These are phyloP conservation scores for Wickerhamomyces silvicola DNA, from an alignment of 805 yeast species.

Conservation along the genomic window DNA sequence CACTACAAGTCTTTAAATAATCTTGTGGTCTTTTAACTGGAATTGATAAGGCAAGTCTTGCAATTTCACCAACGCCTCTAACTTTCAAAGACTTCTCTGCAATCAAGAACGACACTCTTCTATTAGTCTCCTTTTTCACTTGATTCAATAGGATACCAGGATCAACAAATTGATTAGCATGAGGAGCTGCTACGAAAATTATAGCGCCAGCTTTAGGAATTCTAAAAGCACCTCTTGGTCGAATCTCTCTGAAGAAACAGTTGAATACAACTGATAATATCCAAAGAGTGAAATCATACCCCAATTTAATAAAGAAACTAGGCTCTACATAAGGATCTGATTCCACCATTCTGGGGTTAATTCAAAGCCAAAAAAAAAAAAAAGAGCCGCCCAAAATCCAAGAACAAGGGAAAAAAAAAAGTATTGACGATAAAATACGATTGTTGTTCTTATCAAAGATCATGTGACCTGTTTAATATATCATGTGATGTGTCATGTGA, in stretches of 20 bases:
- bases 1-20: constrained; percentile 59
- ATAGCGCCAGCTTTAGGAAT: constrained; percentile 73
- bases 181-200: constrained; percentile 94
- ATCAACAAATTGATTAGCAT: constrained; percentile 85
- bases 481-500: no score
- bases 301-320: constrained; percentile 29
- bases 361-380: no score
- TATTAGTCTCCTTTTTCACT: constrained; percentile 56
- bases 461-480: no score
- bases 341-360: no score
- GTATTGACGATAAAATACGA: no score
- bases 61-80: constrained; percentile 65
- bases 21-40: constrained; percentile 95
- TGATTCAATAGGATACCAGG: constrained; percentile 81
- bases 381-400: no score
- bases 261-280: constrained; percentile 41
- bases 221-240: constrained; percentile 79
- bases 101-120: constrained; percentile 73
- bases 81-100: constrained; percentile 74
- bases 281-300: constrained; percentile 51
- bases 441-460: no score
- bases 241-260: constrained; percentile 82
- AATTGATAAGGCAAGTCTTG: constrained; percentile 72
- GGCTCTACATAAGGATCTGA: constrained; percentile 19
- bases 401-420: no score